Base-by-base conservation (phyloP, 2,329 filamentous ascomycete genomes). In the Ploettnerulaceae sp. region DNA sequence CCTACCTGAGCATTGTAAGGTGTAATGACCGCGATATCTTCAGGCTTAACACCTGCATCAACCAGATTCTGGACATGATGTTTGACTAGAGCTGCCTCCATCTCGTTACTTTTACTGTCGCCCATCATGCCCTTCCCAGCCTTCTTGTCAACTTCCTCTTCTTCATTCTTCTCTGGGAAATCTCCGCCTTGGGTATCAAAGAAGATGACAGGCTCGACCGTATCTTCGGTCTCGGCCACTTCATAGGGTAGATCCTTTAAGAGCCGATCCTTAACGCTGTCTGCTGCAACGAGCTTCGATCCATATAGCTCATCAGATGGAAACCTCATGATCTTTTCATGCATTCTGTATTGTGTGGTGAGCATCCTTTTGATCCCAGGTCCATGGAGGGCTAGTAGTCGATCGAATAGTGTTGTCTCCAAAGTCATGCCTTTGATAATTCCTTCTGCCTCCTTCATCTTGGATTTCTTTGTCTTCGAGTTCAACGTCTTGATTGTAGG, bases 311-410 rank as follows among this genome's bases (percentile, higher is more conserved):
- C 83, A 52, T 86, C 77, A 0, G 91, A 96, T 0, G 93, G 91
- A 60, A 96, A 98, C 5, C 81, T 77, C 90, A 97, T 97, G 59
- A 98, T 97, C 44, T 75, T 81, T 61, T 95, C 85, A 64, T 98
- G 89, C 93, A 98, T 98, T 28, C 93, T 89, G 66, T 98, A 98
- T 69, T 98, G 93, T 4, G 86, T 95, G 3, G 89, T 97, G 18
- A 98, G 78, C 87, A 97, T 95, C 41, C 86, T 76, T 70, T 97
- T 97, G 69, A 98, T 89, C 4, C 72, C 73, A 1, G 81, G 69
- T 1, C 93, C 93, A 63, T 98, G 87, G 12, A 96, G 71, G 4
- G 76, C 74, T 34, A 98, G 74, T 32, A 98, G 74, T 21, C 93
- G 79, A 65, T 97, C 91, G 65, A 98, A 98, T 22, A 98, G 73